Conservation (phyloP, 2,329 filamentous ascomycete species). For the Alternaria sp. region DNA sequence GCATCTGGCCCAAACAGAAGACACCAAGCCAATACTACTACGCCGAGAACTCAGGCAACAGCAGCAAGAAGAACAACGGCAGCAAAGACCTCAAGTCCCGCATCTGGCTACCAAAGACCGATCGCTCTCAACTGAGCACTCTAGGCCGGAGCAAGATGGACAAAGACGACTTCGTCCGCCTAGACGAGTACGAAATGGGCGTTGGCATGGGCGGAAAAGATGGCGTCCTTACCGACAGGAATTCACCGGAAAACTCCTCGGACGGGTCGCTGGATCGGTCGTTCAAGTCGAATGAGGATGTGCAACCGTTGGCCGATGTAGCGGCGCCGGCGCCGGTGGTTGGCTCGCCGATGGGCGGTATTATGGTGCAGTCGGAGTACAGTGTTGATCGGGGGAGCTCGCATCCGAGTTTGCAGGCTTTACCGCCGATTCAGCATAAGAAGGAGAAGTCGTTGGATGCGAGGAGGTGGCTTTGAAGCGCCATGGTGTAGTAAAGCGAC, state of each 20-base stretch:
- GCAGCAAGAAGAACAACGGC: neutral
- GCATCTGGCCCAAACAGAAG: neutral
- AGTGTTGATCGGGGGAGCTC: neutral
- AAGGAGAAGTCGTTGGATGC: neutral
- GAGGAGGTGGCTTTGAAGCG: neutral
- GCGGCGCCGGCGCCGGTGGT: neutral
- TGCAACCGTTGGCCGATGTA: neutral
- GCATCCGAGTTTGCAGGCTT: neutral
- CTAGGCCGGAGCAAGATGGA: neutral
- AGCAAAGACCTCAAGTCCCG: neutral
- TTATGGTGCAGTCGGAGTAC: constrained; percentile 1
- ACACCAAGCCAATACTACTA: neutral
- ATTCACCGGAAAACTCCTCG: neutral
- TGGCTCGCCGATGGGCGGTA: neutral
- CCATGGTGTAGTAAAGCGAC: neutral
- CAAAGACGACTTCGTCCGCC: constrained; percentile 4
- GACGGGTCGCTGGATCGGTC: constrained; percentile 1
- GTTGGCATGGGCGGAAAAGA: neutral
- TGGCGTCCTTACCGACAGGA: neutral
- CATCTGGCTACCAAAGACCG: neutral
- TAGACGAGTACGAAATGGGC: constrained; percentile 1
- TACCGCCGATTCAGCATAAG: neutral
- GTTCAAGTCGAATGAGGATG: neutral
- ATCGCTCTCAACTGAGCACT: neutral
- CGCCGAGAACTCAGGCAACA: neutral